Evolutionary conservation across 306 rosid genomes (phyloP).

Genomic region (Crotalaria pallida): DNA sequence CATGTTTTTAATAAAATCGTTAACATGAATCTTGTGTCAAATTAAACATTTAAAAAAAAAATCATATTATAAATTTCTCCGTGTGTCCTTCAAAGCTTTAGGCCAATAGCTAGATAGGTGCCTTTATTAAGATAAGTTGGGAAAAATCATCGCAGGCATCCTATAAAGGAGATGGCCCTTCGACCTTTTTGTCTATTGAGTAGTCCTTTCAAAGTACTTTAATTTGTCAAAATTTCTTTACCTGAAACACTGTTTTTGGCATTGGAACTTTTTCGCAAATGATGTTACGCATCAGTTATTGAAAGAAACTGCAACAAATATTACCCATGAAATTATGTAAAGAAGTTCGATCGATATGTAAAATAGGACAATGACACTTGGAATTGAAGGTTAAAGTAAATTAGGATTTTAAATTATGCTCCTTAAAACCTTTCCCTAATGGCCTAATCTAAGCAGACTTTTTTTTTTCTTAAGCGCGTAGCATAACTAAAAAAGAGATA

Average conservation of each 20-base stretch:
- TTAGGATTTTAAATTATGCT: too few relatives aligned
- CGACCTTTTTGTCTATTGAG: slow-evolving; percentile 48
- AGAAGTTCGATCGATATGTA: background rate
- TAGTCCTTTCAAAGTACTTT: slow-evolving; percentile 49
- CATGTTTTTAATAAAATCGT: too few relatives aligned
- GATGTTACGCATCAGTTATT: slow-evolving; percentile 24
- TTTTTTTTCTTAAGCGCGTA: too few relatives aligned
- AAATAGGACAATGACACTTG: slow-evolving; percentile 12
- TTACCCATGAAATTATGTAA: background rate
- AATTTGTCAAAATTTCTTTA: slow-evolving; percentile 22
- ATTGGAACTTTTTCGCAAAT: slow-evolving; percentile 6
- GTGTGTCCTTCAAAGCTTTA: slow-evolving; percentile 20
- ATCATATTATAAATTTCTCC: background rate
- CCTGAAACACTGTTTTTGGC: slow-evolving; percentile 24
- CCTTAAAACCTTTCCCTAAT: too few relatives aligned
- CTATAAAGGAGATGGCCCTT: slow-evolving; percentile 42
- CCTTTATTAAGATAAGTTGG: slow-evolving; percentile 22
- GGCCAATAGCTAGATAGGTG: slow-evolving; percentile 26
- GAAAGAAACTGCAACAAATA: background rate
- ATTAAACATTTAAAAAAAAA: too few relatives aligned
- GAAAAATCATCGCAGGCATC: slow-evolving; percentile 31
- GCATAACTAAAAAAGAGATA: too few relatives aligned
- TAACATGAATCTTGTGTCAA: too few relatives aligned
- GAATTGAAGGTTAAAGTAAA: background rate
- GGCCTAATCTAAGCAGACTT: too few relatives aligned